Evolutionary conservation across 257 asterid species (phyloP), one percentile per base, ranked within the genome.

Genomic region (Petrea volubilis): DNA sequence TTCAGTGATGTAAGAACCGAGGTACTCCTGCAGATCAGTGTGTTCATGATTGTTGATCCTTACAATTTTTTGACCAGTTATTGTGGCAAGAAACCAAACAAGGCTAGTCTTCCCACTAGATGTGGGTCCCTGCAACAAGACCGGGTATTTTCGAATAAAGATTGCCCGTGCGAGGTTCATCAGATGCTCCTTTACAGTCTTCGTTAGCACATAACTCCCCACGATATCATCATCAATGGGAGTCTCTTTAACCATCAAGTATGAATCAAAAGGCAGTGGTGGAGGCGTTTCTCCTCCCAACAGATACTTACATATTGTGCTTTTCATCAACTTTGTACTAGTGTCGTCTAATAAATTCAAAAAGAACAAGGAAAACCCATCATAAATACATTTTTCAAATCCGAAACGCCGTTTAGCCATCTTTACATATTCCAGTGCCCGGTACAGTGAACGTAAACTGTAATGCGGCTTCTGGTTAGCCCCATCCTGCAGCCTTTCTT

Each of bases 71-170:
- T 84, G 95, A 73, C 93, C 96, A 66, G 97, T 90, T 65, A 63
- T 73, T 50, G 84, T 78, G 38, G 99, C 97, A 76, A 94, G 93
- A 88, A 73, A 88, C 84, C 86, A 74, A 69, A 94, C 97, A 71
- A 94, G 90, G 84, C 99, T 94, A 60, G 99, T 94, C 83, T 94
- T 94, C 60, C 99, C 99, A 81, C 99, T 94, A 72, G 99, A 94
- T 2, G 99, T 94, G 49, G 97, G 99, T 24, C 99, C 99, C 83
- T 94, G 99, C 77, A 94, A 82, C 65, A 94, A 86, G 43, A 91
- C 96, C 0, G 99, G 98, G 81, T 91, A 92, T 73, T 92, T 85
- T 77, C 90, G 82, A 60, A 86, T 80, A 78, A 85, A 85, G 79
- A 91, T 84, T 62, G 96, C 95, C 33, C 90, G 90, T 23, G 94